Conservation (phyloP, 2,329 filamentous ascomycete species). For the Apiospora sp. region DNA sequence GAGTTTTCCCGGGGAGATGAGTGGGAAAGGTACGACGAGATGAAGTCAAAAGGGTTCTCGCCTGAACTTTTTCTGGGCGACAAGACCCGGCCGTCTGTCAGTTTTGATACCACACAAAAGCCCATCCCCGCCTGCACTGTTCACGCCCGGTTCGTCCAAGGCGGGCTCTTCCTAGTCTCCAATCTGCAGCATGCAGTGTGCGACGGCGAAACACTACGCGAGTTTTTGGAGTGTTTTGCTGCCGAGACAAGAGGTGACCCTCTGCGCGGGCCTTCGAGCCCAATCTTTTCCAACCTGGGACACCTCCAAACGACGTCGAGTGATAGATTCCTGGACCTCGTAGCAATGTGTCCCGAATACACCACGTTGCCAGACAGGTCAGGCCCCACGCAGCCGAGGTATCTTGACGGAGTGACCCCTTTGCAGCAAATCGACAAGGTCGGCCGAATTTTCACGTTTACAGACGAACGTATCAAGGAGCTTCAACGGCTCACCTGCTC, state of each 20-base stretch:
- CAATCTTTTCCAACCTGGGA: conserved; percentile 31
- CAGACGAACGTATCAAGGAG: conserved; percentile 41
- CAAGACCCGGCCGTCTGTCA: conserved; percentile 36
- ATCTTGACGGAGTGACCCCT: conserved; percentile 37
- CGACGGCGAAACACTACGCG: conserved; percentile 49
- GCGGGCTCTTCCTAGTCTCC: conserved; percentile 50
- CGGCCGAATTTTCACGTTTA: conserved; percentile 53
- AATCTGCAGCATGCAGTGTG: conserved; percentile 52
- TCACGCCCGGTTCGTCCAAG: conserved; percentile 47
- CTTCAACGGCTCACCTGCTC: conserved; percentile 39
- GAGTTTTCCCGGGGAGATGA: neutral
- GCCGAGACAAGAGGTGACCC: conserved; percentile 41
- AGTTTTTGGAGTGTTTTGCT: conserved; percentile 50
- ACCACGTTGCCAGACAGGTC: conserved; percentile 40
- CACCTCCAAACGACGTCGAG: conserved; percentile 28
- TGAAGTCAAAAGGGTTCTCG: neutral
- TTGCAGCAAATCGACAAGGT: conserved; percentile 44
- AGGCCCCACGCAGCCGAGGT: conserved; percentile 47
- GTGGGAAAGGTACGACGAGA: neutral
- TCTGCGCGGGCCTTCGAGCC: conserved; percentile 39
- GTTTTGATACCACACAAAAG: conserved; percentile 30
- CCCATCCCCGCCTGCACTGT: conserved; percentile 48
- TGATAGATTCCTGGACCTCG: conserved; percentile 35
- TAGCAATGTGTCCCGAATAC: conserved; percentile 50
- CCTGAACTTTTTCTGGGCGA: conserved; percentile 35